Conservation (phyloP, 1,139 yeast species). For the Suhomyces bribrorum region DNA sequence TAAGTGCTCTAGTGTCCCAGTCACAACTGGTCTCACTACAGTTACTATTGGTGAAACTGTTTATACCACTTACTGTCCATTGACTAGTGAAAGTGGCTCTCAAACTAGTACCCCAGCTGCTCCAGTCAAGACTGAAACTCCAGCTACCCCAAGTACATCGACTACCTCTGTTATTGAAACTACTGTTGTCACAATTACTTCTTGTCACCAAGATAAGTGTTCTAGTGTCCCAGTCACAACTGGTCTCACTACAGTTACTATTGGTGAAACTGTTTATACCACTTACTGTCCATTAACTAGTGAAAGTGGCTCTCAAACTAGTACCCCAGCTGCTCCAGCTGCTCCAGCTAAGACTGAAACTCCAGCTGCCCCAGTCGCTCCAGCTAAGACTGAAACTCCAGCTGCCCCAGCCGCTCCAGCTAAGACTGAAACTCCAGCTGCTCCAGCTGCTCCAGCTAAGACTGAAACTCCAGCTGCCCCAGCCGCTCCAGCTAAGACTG, state of each 20-base stretch:
- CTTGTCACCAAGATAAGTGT: constrained; percentile 32
- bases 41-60: constrained; percentile 21
- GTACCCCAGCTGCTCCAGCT: constrained; percentile 2
- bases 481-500: constrained; percentile 1
- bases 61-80: constrained; percentile 33
- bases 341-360: background rate
- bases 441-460: background rate
- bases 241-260: constrained; percentile 34
- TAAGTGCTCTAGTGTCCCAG: constrained; percentile 29
- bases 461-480: constrained; percentile 1
- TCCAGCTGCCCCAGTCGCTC: background rate
- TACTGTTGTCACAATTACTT: constrained; percentile 30
- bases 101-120: constrained; percentile 1
- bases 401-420: background rate
- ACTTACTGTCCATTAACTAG: constrained; percentile 31
- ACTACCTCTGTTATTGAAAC: constrained; percentile 21
- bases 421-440: background rate
- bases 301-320: background rate
- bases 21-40: constrained; percentile 41
- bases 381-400: constrained; percentile 1
- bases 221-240: constrained; percentile 32
- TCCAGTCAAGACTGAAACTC: background rate
- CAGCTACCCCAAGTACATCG: constrained; percentile 1
- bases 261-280: constrained; percentile 23
- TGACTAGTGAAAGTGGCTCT: constrained; percentile 14